Evolutionary conservation across 2,329 filamentous ascomycete genomes (phyloP), one percentile per base, ranked within the genome.

Genomic region (Fusarium sp.): DNA sequence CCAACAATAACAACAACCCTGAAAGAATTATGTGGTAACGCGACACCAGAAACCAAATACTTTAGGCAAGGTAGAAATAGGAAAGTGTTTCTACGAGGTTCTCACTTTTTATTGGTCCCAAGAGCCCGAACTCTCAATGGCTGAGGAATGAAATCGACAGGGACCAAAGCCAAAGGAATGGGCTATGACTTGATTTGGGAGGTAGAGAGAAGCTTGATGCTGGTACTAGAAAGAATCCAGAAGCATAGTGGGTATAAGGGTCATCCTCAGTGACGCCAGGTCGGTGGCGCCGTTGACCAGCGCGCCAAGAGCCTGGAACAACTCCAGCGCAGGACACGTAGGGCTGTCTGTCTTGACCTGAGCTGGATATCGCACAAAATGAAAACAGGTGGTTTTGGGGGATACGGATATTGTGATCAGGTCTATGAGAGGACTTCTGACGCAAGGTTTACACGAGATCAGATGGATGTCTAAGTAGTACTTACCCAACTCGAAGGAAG

Each of bases 91-190:
- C 14, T 42, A 51, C 29, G 33, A 39, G 40, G 29, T 51, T 25
- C 21, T 17, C 18, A 46, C 14, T 35, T 39, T 17, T 21, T 18
- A 64, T 51, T 60, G 52, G 53, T 33, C 33, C 37, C 25, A 33
- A 42, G 29, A 37, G 31, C 33, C 41, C 46, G 43, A 55, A 55
- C 37, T 56, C 25, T 48, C 37, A 20, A 33, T 20, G 42, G 9
- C 29, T 45, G 41, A 65, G 64, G 58, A 68, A 67, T 67, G 52
- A 39, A 43, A 67, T 67, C 63, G 65, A 64, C 60, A 65, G 49
- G 48, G 25, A 53, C 61, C 33, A 60, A 51, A 53, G 25, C 39
- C 33, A 41, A 40, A 67, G 27, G 31, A 43, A 53, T 55, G 45
- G 43, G 8, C 53, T 58, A 65, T 42, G 17, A 53, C 45, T 67